These are phyloP conservation scores for Sporothrix schenckii DNA, from an alignment of 2,329 filamentous ascomycete genomes.

Conservation along the genomic window DNA sequence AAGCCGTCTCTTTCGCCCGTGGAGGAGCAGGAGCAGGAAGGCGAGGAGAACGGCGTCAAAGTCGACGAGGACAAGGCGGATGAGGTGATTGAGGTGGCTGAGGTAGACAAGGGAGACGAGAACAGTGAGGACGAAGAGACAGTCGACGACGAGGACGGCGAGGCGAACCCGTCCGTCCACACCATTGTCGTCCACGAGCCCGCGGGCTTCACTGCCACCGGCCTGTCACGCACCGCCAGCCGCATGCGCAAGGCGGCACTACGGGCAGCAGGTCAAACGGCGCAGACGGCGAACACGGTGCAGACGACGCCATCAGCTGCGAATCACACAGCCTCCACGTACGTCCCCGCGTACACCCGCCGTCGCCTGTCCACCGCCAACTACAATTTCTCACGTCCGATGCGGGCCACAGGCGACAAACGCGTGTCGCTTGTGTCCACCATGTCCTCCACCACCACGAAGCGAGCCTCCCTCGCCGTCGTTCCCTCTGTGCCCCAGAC, in stretches of 20 bases:
- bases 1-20: slow-evolving; percentile 13
- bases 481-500: not conserved
- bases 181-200: slow-evolving; percentile 28
- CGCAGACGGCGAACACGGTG: not conserved
- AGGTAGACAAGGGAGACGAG: not conserved
- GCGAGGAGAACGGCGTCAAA: not conserved
- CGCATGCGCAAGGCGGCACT: slow-evolving; percentile 28
- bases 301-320: not conserved
- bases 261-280: not conserved
- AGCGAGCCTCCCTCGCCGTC: not conserved
- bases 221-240: slow-evolving; percentile 27
- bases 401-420: not conserved
- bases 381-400: slow-evolving; percentile 32
- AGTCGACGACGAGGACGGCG: not conserved
- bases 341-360: slow-evolving; percentile 1
- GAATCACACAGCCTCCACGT: not conserved
- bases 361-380: not conserved
- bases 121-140: not conserved
- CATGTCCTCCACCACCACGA: not conserved
- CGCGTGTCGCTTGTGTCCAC: not conserved
- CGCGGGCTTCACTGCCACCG: not conserved
- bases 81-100: not conserved
- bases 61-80: not conserved
- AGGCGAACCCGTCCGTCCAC: slow-evolving; percentile 13
- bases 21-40: slow-evolving; percentile 12